Percentiles rank a stretch among this genome's conserved stretches.
Conservation (phyloP, 1,139 yeast species). For the Debaryomyces udenii region DNA sequence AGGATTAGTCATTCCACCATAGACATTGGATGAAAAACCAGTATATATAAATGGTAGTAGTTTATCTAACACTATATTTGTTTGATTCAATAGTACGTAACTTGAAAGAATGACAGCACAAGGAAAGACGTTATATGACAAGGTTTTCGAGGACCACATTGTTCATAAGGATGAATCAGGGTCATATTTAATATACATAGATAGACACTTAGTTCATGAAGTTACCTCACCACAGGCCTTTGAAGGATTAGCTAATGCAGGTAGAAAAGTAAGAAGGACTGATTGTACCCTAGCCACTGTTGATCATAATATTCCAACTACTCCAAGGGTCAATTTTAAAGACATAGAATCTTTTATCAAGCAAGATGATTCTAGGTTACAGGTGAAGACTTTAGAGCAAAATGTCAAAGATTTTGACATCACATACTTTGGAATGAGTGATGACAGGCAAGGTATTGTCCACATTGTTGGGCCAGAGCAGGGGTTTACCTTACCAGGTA, state of each 20-base stretch:
- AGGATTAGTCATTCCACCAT: conserved; percentile 9
- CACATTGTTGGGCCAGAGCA: conserved; percentile 99
- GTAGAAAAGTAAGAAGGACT: conserved; percentile 82
- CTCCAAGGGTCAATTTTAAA: conserved; percentile 74
- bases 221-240: conserved; percentile 99
- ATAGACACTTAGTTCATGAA: conserved; percentile 96
- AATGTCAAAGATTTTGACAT: conserved; percentile 89
- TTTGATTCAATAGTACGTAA: too few species aligned
- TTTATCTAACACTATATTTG: too few species aligned
- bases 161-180: conserved; percentile 90
- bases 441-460: conserved; percentile 94
- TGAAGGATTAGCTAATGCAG: conserved; percentile 88
- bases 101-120: conserved; percentile 9
- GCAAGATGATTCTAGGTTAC: conserved; percentile 89
- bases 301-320: conserved; percentile 96
- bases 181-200: conserved; percentile 83
- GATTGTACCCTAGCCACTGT: conserved; percentile 98
- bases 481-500: conserved; percentile 97
- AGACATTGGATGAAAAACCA: conserved; percentile 7
- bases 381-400: conserved; percentile 88
- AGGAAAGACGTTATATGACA: conserved; percentile 86
- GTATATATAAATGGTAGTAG: conserved; percentile 3
- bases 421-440: conserved; percentile 92
- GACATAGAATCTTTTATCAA: conserved; percentile 80
- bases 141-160: conserved; percentile 91